Conservation (phyloP, 192 early-diverging fungal genomes). For the Mycoemilia scoparia region DNA sequence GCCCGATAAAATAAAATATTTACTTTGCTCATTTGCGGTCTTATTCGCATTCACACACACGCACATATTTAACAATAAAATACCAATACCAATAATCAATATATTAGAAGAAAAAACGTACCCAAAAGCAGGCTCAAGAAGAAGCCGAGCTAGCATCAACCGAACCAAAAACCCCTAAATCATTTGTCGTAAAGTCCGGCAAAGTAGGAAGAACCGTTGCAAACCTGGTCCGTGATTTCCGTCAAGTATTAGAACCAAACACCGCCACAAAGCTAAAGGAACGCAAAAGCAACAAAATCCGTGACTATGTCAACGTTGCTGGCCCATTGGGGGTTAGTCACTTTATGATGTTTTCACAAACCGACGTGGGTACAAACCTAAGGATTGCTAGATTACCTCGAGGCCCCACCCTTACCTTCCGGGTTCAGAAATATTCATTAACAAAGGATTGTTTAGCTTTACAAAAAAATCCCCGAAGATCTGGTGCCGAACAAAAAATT, state of each 20-base stretch:
- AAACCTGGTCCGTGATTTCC: constrained; percentile 64
- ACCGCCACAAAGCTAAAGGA: constrained; percentile 80
- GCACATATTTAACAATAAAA: too few species aligned
- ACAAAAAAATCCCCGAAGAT: constrained; percentile 60
- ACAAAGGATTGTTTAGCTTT: constrained; percentile 62
- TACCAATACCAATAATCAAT: too few species aligned
- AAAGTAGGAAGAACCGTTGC: constrained; percentile 55
- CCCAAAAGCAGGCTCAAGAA: too few species aligned
- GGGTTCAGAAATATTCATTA: constrained; percentile 61
- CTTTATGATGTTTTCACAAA: constrained; percentile 72
- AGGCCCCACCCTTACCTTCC: constrained; percentile 84
- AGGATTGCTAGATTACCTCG: constrained; percentile 72
- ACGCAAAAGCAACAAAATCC: constrained; percentile 75
- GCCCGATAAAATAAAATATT: too few species aligned
- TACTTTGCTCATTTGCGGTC: too few species aligned
- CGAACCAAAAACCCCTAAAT: constrained; percentile 54
- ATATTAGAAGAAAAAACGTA: too few species aligned
- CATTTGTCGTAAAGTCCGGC: constrained; percentile 88
- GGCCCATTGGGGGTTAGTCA: constrained; percentile 74
- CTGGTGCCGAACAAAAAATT: constrained; percentile 55
- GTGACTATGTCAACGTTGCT: constrained; percentile 81
- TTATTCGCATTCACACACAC: too few species aligned
- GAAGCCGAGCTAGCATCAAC: too few species aligned
- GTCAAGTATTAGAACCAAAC: constrained; percentile 85
- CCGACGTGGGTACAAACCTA: constrained; percentile 63